Evolutionary conservation across 225 moss, liverwort and hornwort genomes (phyloP).

Genomic region (Straminergon stramineum): DNA sequence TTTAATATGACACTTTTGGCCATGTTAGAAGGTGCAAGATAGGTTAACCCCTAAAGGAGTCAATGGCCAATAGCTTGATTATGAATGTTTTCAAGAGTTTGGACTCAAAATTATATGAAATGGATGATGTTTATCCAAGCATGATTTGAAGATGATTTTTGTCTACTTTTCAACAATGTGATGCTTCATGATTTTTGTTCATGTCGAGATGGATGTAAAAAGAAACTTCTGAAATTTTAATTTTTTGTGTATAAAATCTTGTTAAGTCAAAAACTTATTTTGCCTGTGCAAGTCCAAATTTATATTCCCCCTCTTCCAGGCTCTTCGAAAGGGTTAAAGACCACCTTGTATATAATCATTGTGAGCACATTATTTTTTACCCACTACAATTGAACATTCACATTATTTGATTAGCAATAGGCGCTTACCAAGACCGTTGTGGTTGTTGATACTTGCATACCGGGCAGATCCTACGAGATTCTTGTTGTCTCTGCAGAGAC

Average conservation of each 20-base stretch:
- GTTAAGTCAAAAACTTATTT: background rate
- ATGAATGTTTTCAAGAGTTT: background rate
- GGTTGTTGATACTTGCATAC: slow-evolving; percentile 84
- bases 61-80: too few species aligned
- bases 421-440: slow-evolving; percentile 53
- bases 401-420: background rate
- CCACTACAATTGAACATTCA: background rate
- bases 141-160: background rate
- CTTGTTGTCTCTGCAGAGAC: slow-evolving; percentile 44
- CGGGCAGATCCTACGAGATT: slow-evolving; percentile 56
- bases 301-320: accelerated
- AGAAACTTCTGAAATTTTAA: background rate
- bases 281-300: too few species aligned
- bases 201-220: background rate
- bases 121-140: background rate
- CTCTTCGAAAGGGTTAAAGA: too few species aligned
- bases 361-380: background rate
- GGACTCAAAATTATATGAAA: background rate
- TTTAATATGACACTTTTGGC: too few species aligned
- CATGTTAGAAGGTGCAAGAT: too few species aligned
- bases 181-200: background rate
- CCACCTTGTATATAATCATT: background rate
- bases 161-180: too few species aligned
- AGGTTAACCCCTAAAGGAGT: background rate
- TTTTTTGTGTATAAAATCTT: background rate